Evolutionary conservation across 2,329 filamentous ascomycete species (phyloP).

Genomic region (Cyclaneusma minus): DNA sequence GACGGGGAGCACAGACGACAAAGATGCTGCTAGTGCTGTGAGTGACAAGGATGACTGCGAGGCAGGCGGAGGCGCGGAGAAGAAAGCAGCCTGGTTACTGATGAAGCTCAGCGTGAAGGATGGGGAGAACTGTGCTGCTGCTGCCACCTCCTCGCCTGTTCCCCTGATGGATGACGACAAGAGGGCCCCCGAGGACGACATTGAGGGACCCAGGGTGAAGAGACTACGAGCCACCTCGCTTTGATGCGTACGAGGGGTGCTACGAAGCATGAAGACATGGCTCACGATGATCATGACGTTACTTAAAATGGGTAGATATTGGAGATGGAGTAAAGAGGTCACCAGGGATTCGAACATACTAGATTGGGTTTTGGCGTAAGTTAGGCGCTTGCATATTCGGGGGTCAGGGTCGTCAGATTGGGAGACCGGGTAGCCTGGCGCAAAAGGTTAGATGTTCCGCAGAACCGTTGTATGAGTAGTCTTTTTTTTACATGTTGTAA

Average conservation of each 20-base stretch:
- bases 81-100: constrained; percentile 30
- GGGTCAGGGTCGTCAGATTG: too few relatives aligned
- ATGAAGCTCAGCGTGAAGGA: constrained; percentile 31
- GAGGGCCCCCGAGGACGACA: constrained; percentile 4
- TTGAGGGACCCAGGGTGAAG: constrained; percentile 21
- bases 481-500: too few relatives aligned
- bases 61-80: constrained; percentile 20
- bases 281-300: too few relatives aligned
- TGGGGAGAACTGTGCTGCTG: constrained; percentile 4
- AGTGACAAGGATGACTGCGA: constrained; percentile 7
- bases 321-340: too few relatives aligned
- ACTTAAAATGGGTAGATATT: too few relatives aligned
- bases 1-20: too few relatives aligned
- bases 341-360: too few relatives aligned
- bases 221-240: constrained; percentile 25
- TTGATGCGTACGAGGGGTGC: constrained; percentile 11
- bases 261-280: constrained; percentile 4
- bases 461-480: too few relatives aligned
- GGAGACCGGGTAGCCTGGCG: too few relatives aligned
- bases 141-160: constrained; percentile 3
- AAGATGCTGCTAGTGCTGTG: constrained; percentile 4
- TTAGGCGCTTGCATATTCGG: too few relatives aligned
- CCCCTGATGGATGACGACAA: constrained; percentile 2
- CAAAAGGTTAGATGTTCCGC: too few relatives aligned
- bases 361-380: too few relatives aligned